Conservation (phyloP, 768 basidiomycete genomes). For the Collybiopsis confluens region DNA sequence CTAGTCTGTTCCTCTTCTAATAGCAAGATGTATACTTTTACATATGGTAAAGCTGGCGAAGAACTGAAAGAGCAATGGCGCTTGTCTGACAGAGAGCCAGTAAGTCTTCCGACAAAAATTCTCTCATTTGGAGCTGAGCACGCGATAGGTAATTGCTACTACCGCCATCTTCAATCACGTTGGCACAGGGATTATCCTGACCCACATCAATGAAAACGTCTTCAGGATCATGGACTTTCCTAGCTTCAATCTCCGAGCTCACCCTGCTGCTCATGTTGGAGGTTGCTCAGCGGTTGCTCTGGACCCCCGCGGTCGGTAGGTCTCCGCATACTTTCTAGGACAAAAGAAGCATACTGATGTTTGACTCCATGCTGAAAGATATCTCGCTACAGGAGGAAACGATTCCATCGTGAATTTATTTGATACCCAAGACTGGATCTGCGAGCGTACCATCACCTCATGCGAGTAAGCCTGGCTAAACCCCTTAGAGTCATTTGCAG, state of each 20-base stretch:
- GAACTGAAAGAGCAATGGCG: constrained; percentile 47
- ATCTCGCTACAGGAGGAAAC: constrained; percentile 74
- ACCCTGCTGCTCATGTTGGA: constrained; percentile 71
- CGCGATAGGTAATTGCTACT: constrained; percentile 46
- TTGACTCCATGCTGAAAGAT: constrained; percentile 42
- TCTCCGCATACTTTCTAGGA: neutral
- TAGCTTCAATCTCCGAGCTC: constrained; percentile 51
- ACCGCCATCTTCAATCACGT: constrained; percentile 73
- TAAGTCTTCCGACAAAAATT: constrained; percentile 26
- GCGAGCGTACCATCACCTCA: constrained; percentile 66
- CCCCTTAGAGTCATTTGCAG: neutral
- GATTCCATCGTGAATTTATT: constrained; percentile 84
- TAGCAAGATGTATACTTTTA: constrained; percentile 60
- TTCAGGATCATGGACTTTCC: constrained; percentile 72
- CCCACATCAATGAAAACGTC: constrained; percentile 58
- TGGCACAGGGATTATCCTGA: constrained; percentile 68
- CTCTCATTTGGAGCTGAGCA: too few relatives aligned
- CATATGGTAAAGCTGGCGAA: constrained; percentile 47
- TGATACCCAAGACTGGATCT: constrained; percentile 78
- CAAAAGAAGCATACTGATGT: too few relatives aligned
- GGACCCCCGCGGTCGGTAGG: constrained; percentile 73
- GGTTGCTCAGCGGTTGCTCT: constrained; percentile 75
- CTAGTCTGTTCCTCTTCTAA: constrained; percentile 60
- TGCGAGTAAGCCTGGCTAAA: constrained; percentile 71
- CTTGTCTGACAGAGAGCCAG: constrained; percentile 46